Percentiles rank a stretch among this genome's conserved stretches.
Conservation (phyloP, 2,329 filamentous ascomycete genomes). For the Colletotrichum sp. region DNA sequence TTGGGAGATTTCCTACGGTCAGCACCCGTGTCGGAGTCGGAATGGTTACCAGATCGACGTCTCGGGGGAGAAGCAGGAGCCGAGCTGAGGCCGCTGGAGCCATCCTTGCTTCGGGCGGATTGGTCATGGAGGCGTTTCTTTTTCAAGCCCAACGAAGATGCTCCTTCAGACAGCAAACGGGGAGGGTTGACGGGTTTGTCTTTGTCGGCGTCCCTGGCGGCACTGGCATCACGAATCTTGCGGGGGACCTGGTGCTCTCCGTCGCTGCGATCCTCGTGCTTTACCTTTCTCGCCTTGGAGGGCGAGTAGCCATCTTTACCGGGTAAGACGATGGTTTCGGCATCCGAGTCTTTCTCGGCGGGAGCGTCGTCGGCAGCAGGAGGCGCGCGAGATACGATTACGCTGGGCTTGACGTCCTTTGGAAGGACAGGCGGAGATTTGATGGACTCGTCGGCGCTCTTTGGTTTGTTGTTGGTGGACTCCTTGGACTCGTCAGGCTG, state of each 20-base stretch:
- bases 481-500: slow-evolving; percentile 25
- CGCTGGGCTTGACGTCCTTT: slow-evolving; percentile 23
- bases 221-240: slow-evolving; percentile 35
- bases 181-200: slow-evolving; percentile 34
- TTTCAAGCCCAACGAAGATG: slow-evolving; percentile 35
- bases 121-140: slow-evolving; percentile 54
- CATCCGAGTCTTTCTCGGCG: slow-evolving; percentile 70
- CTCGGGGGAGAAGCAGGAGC: slow-evolving; percentile 60
- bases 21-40: slow-evolving; percentile 63
- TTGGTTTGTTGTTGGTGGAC: slow-evolving; percentile 14
- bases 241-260: slow-evolving; percentile 49
- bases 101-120: slow-evolving; percentile 50
- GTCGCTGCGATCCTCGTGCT: slow-evolving; percentile 68
- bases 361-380: slow-evolving; percentile 43
- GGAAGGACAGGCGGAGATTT: slow-evolving; percentile 6
- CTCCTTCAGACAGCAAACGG: slow-evolving; percentile 28
- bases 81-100: slow-evolving; percentile 63
- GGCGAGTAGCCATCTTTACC: slow-evolving; percentile 70
- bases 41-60: slow-evolving; percentile 40
- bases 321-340: slow-evolving; percentile 73
- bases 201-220: slow-evolving; percentile 40
- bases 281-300: slow-evolving; percentile 67
- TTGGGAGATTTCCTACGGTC: slow-evolving; percentile 47
- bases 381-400: slow-evolving; percentile 30
- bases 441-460: slow-evolving; percentile 12